Conservation (phyloP, 2,329 filamentous ascomycete genomes). For the Colletotrichum sansevieriae region DNA sequence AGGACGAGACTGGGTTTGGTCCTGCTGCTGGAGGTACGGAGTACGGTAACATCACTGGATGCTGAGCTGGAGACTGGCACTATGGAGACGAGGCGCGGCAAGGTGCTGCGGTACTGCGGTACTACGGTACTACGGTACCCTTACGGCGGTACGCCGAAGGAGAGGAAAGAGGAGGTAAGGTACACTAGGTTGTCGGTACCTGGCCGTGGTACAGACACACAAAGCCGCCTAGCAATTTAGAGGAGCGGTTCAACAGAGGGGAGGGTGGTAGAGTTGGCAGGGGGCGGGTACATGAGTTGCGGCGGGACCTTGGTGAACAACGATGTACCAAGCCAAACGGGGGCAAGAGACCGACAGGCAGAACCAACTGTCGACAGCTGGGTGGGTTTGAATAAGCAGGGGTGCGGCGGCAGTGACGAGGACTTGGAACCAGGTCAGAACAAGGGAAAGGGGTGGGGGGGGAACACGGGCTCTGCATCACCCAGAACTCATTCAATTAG, state of each 20-base stretch:
- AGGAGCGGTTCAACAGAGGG: not conserved
- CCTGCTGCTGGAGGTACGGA: too few relatives aligned
- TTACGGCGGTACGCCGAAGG: too few relatives aligned
- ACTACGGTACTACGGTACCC: not conserved
- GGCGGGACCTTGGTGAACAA: not conserved
- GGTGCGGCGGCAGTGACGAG: too few relatives aligned
- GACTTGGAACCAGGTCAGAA: too few relatives aligned
- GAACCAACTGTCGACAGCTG: not conserved
- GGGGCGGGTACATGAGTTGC: not conserved
- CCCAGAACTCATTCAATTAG: too few relatives aligned
- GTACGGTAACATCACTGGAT: not conserved
- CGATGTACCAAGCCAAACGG: constrained; percentile 6
- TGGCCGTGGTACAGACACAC: too few relatives aligned
- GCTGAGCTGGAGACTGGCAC: not conserved
- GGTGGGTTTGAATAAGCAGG: not conserved
- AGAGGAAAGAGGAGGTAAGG: too few relatives aligned
- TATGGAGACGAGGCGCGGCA: not conserved
- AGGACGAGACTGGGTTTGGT: not conserved
- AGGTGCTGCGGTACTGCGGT: not conserved
- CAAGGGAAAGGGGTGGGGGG: too few relatives aligned
- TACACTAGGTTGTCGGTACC: too few relatives aligned
- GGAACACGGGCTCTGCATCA: not conserved
- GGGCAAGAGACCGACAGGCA: constrained; percentile 13
- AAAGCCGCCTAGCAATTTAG: not conserved
- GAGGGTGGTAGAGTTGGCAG: constrained; percentile 1